Conservation (phyloP, 2,329 filamentous ascomycete genomes). For the Fusarium fracticaudum region DNA sequence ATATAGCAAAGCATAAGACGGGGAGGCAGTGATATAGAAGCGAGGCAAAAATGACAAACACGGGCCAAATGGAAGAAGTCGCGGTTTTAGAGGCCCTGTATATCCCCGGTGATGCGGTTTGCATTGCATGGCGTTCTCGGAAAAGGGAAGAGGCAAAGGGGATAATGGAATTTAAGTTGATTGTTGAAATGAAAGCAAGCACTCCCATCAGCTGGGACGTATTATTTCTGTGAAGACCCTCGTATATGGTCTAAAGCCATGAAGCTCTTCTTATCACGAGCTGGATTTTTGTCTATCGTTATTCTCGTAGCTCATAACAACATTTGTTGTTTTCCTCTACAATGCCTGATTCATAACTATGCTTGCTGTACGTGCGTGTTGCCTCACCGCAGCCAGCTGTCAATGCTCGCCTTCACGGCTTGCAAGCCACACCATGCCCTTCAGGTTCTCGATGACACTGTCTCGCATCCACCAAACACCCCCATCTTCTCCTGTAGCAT, state of each 20-base stretch:
- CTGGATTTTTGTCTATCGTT: slow-evolving; percentile 21
- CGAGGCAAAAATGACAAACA: slow-evolving; percentile 22
- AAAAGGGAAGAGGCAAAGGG: slow-evolving; percentile 45
- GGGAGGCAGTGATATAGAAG: slow-evolving; percentile 29
- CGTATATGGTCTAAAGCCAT: neutral
- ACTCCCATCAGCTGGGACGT: slow-evolving; percentile 21
- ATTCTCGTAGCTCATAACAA: slow-evolving; percentile 32
- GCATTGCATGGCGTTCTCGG: slow-evolving; percentile 53
- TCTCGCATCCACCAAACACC: slow-evolving; percentile 65
- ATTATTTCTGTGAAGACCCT: slow-evolving; percentile 5
- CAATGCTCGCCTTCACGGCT: slow-evolving; percentile 50
- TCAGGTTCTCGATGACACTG: slow-evolving; percentile 63
- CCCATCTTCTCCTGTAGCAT: slow-evolving; percentile 41
- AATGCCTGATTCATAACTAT: neutral
- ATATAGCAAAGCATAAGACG: slow-evolving; percentile 23
- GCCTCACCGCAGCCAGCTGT: neutral
- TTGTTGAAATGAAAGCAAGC: slow-evolving; percentile 44
- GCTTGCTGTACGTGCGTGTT: neutral
- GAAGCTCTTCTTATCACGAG: neutral
- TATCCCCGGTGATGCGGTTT: slow-evolving; percentile 51
- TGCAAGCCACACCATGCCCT: slow-evolving; percentile 64
- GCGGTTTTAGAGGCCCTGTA: slow-evolving; percentile 39
- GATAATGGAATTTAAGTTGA: slow-evolving; percentile 47
- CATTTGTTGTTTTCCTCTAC: slow-evolving; percentile 4
- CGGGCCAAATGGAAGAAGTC: slow-evolving; percentile 25